phyloP scores from a whole-genome alignment of 2,329 filamentous ascomycete species.

The Trichoderma koningii region DNA sequence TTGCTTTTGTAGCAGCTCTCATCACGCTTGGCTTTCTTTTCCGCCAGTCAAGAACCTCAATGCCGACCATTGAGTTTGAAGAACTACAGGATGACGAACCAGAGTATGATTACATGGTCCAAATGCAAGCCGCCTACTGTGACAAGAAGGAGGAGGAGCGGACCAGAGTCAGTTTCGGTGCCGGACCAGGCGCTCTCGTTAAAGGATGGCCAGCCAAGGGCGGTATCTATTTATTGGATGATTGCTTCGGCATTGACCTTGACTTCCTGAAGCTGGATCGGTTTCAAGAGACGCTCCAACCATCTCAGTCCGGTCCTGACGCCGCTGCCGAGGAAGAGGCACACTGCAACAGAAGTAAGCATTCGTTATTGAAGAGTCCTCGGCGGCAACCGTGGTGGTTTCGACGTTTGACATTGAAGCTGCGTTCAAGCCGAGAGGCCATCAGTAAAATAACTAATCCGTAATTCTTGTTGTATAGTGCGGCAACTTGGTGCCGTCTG shows the following conservation, averaged over 20 bases:
- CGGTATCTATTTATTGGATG: neutral
- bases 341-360: slow-evolving; percentile 14
- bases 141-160: neutral
- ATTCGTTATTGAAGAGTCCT: neutral
- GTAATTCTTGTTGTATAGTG: neutral
- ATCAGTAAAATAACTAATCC: neutral
- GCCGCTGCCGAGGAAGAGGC: slow-evolving; percentile 4
- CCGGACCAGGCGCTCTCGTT: neutral
- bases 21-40: neutral
- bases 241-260: slow-evolving; percentile 6
- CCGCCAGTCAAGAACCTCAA: neutral
- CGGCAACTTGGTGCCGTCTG: slow-evolving; percentile 6
- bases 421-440: neutral
- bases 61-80: too few species aligned
- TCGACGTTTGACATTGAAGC: neutral
- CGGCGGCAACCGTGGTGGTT: neutral
- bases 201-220: slow-evolving; percentile 10
- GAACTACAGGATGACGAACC: neutral
- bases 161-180: neutral
- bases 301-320: neutral
- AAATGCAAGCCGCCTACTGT: neutral
- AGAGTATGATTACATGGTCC: neutral
- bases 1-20: neutral
- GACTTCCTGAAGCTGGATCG: neutral
- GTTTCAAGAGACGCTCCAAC: neutral